Evolutionary conservation across 2,329 filamentous ascomycete species (phyloP), one percentile per base, ranked within the genome.

Genomic region (Penicillium nordicum): DNA sequence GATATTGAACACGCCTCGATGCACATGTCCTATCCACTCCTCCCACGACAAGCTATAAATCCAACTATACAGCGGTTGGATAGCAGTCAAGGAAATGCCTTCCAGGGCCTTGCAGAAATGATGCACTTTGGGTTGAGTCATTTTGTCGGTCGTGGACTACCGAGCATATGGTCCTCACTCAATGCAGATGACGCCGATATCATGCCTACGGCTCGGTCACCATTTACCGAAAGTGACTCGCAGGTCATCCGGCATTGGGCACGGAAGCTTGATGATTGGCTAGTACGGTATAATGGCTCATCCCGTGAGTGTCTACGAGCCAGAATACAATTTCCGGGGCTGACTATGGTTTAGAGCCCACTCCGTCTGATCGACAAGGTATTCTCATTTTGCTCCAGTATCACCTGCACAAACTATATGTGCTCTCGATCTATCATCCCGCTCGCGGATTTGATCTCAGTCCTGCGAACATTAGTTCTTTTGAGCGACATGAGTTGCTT

Each of bases 1-100:
- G 67, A 70, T 34, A 67, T 70, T 10, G 67, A 70, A 50, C 67
- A 70, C 49, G 67, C 67, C 9, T 70, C 67, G 5, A 69, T 70
- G 60, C 67, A 70, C 27, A 67, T 70, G 66, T 68, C 66, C 10
- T 65, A 66, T 25, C 67, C 67, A 29, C 54, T 70, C 16, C 49
- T 70, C 10, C 67, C 67, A 11, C 60, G 59, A 27, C 63, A 69
- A 18, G 63, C 67, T 25, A 63, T 63, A 14, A 59, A 51, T 37
- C 55, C 58, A 25, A 56, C 51, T n/a, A 57, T 68, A 1, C 62
- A 64, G 37, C 47, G 57, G 9, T 40, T 65, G 10, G 62, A 67
- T 21, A 60, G 55, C 10, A 57, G 65, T 9, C 55, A 67, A 50
- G 64, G 58, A 9, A 60, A 63, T 50, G 67, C 67, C 9, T 69